Evolutionary conservation across 371 early-diverging fungal species (phyloP).

Genomic region (Mortierella sp.): DNA sequence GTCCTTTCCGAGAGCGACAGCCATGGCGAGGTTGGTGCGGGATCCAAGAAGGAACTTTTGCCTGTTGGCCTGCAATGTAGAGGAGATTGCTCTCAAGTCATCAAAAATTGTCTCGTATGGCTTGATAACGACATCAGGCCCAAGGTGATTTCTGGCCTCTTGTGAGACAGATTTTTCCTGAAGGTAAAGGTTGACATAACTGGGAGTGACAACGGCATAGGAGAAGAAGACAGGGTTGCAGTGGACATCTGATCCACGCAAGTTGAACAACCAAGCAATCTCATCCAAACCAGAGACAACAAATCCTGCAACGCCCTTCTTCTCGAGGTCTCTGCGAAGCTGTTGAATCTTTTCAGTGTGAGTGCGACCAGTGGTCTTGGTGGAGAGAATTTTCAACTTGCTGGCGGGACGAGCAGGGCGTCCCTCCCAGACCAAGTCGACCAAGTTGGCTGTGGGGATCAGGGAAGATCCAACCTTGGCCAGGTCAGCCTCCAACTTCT

Average conservation of each 20-base stretch:
- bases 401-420: slow-evolving; percentile 78
- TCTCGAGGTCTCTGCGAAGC: slow-evolving; percentile 68
- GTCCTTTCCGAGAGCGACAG: slow-evolving; percentile 67
- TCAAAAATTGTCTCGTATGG: slow-evolving; percentile 87
- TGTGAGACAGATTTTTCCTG: slow-evolving; percentile 78
- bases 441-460: slow-evolving; percentile 76
- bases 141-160: slow-evolving; percentile 75
- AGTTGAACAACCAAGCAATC: slow-evolving; percentile 97
- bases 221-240: slow-evolving; percentile 99
- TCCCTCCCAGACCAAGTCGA: slow-evolving; percentile 86
- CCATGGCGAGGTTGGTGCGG: slow-evolving; percentile 72
- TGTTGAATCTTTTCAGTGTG: slow-evolving; percentile 71
- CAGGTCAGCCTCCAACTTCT: slow-evolving; percentile 67
- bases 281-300: slow-evolving; percentile 93
- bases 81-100: slow-evolving; percentile 67
- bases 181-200: slow-evolving; percentile 82
- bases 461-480: slow-evolving; percentile 64
- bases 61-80: slow-evolving; percentile 50
- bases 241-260: slow-evolving; percentile 97
- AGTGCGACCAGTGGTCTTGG: slow-evolving; percentile 79
- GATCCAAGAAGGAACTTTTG: slow-evolving; percentile 69
- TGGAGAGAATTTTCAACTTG: slow-evolving; percentile 71
- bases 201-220: slow-evolving; percentile 85
- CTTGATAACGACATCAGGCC: slow-evolving; percentile 68
- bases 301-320: slow-evolving; percentile 76